phyloP scores from a whole-genome alignment of 306 rosid species.

The Carpinus viminea region DNA sequence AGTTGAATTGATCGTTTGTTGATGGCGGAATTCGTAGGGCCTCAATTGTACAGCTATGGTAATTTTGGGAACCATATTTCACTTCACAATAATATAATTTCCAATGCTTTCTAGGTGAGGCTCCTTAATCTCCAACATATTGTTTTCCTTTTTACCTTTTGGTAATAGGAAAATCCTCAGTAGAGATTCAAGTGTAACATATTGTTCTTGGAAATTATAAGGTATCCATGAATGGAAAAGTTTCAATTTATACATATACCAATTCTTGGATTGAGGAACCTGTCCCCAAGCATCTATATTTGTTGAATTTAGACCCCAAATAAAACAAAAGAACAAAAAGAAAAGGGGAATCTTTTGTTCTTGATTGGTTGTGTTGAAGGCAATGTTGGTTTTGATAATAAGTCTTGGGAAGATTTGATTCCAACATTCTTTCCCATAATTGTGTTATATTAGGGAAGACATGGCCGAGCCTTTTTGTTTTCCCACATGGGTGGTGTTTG shows the following conservation, averaged over 20 bases:
- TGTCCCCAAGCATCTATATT: neutral
- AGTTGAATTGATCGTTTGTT: constrained; percentile 35
- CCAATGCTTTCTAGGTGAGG: constrained; percentile 93
- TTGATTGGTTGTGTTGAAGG: neutral
- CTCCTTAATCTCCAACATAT: constrained; percentile 7
- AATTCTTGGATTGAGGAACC: constrained; percentile 13
- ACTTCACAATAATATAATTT: constrained; percentile 90
- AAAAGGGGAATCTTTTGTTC: neutral
- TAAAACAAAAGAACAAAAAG: neutral
- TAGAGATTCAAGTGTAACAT: neutral
- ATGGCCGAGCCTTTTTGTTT: constrained; percentile 93
- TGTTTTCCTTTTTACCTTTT: neutral
- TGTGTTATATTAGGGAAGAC: constrained; percentile 63
- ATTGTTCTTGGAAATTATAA: neutral
- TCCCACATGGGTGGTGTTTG: too few relatives aligned
- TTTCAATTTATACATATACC: too few relatives aligned
- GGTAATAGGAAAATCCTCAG: too few relatives aligned
- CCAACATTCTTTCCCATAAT: constrained; percentile 35
- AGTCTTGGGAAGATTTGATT: constrained; percentile 2
- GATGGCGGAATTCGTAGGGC: constrained; percentile 87
- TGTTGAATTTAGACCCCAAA: constrained; percentile 2
- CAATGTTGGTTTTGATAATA: neutral
- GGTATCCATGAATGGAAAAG: neutral
- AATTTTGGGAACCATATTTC: constrained; percentile 95
- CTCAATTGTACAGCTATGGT: constrained; percentile 88